phyloP scores from a whole-genome alignment of 148 eudicot species.

The Fagopyrum esculentum region DNA sequence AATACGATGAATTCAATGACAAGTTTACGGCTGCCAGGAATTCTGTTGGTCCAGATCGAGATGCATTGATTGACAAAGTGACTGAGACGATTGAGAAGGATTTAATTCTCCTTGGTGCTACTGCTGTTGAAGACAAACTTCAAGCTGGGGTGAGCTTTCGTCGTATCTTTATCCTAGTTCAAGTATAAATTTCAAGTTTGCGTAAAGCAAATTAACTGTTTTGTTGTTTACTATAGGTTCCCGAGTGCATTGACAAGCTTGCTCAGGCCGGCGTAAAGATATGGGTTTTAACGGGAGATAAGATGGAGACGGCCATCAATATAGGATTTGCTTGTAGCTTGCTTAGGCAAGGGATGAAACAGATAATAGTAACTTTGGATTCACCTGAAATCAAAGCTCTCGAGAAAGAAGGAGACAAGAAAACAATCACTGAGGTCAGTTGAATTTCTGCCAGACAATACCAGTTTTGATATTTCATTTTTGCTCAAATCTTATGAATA shows the following conservation, averaged over 20 bases:
- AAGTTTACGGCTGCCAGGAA: slow-evolving; percentile 4
- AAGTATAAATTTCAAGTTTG: not conserved
- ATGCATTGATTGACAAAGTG: slow-evolving; percentile 3
- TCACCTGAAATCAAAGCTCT: slow-evolving; percentile 56
- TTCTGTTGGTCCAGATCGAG: not conserved
- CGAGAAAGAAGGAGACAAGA: slow-evolving; percentile 62
- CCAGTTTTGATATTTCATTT: not conserved
- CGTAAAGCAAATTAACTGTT: not conserved
- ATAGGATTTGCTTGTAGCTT: slow-evolving; percentile 74
- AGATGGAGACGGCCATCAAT: slow-evolving; percentile 53
- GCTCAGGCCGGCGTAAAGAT: slow-evolving; percentile 41
- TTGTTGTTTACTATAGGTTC: slow-evolving; percentile 28
- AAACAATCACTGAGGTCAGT: slow-evolving; percentile 48
- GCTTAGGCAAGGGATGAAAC: slow-evolving; percentile 93
- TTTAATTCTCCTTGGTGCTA: slow-evolving; percentile 13
- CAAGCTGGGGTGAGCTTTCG: not conserved
- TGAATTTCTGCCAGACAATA: not conserved
- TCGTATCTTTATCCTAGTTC: not conserved
- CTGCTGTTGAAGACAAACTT: slow-evolving; percentile 14
- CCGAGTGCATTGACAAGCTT: slow-evolving; percentile 44
- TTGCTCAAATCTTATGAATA: not conserved
- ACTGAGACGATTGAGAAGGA: slow-evolving; percentile 8
- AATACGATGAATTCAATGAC: not conserved
- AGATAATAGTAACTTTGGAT: slow-evolving; percentile 55
- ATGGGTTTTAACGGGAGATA: slow-evolving; percentile 47